Conservation (phyloP, 202 grass and related monocot species). For the Schoenoplectus tabernaemontani region DNA sequence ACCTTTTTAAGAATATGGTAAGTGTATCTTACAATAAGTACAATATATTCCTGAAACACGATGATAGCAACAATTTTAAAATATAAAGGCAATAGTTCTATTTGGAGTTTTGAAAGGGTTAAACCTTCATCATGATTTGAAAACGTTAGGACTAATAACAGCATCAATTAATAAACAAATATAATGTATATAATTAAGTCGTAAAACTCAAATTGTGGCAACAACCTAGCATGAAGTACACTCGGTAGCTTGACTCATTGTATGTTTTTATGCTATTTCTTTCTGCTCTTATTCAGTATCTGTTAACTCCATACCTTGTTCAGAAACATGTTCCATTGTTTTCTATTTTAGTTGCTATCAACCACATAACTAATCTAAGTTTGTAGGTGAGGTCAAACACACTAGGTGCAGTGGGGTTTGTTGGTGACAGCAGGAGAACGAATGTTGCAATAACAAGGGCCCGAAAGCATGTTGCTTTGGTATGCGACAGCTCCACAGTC, state of each 20-base stretch:
- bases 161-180: background rate
- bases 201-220: background rate
- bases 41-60: background rate
- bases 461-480: slow-evolving; percentile 55
- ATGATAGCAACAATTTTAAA: background rate
- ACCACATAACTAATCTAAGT: background rate
- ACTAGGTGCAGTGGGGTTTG: slow-evolving; percentile 74
- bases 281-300: background rate
- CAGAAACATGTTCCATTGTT: background rate
- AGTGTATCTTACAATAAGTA: background rate
- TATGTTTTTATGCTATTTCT: slow-evolving; percentile 15
- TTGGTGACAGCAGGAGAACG: slow-evolving; percentile 72
- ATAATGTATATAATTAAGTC: background rate
- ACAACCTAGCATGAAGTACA: background rate
- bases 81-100: background rate
- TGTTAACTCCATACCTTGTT: background rate
- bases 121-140: background rate
- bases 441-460: slow-evolving; percentile 82
- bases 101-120: background rate
- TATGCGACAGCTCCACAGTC: slow-evolving; percentile 83
- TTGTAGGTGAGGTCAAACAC: slow-evolving; percentile 79
- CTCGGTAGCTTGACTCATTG: background rate
- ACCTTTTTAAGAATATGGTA: too few relatives aligned
- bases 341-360: background rate
- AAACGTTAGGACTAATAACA: background rate